phyloP scores from a whole-genome alignment of 768 basidiomycete species.

The Tricholoma furcatifolium region DNA sequence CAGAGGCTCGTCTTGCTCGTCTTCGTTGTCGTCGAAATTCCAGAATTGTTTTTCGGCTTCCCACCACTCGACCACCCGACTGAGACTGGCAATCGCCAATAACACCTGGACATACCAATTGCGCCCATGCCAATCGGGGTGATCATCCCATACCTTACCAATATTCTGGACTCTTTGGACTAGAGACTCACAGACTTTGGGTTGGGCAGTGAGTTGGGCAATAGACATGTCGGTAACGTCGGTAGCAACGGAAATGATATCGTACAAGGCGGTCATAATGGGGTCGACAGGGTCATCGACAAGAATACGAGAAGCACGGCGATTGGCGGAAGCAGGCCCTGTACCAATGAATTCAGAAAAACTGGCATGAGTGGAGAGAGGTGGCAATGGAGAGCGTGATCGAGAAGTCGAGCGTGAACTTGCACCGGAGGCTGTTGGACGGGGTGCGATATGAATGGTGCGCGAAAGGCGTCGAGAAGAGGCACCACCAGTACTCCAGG shows the following conservation, averaged over 20 bases:
- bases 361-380: conserved; percentile 59
- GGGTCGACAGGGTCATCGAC: conserved; percentile 86
- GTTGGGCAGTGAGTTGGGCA: conserved; percentile 78
- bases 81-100: conserved; percentile 92
- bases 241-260: conserved; percentile 89
- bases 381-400: conserved; percentile 89
- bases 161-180: conserved; percentile 90
- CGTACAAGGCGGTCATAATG: conserved; percentile 87
- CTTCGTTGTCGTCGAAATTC: conserved; percentile 94
- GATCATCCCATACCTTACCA: conserved; percentile 95
- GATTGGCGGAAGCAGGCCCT: conserved; percentile 50
- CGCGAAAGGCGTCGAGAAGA: conserved; percentile 83
- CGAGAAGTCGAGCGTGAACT: conserved; percentile 94
- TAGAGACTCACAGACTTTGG: conserved; percentile 81
- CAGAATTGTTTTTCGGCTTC: conserved; percentile 99
- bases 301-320: conserved; percentile 78
- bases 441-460: conserved; percentile 73
- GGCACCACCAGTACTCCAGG: conserved; percentile 55
- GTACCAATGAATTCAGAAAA: conserved; percentile 54
- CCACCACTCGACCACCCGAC: conserved; percentile 99
- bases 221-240: conserved; percentile 92
- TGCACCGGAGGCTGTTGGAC: conserved; percentile 67
- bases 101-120: conserved; percentile 98
- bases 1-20: conserved; percentile 88
- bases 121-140: conserved; percentile 96